Evolutionary conservation across 305 asterid genomes (phyloP), one percentile per base, ranked within the genome.

Genomic region (Fraxinus floribunda): DNA sequence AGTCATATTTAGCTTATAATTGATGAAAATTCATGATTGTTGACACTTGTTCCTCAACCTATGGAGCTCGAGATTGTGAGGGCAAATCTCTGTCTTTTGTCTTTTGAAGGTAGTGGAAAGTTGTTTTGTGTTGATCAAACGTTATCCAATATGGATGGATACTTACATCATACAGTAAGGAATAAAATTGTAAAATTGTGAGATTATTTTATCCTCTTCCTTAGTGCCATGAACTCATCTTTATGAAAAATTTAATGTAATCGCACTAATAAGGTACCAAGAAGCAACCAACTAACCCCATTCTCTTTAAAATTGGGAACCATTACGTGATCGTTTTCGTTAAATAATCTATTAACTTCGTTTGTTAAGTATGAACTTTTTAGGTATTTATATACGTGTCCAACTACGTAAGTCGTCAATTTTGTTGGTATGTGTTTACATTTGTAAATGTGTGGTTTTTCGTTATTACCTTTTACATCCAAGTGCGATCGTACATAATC

Each of bases 21-120:
- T 66, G 72, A 24, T 64, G 7, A 24, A 64, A 20, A 20, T 68
- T 29, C 20, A 30, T 70, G 41, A 41, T 30, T 70, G 29, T 34
- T 70, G 86, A 82, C 84, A 86, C 81, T 82, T 84, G 87, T 46
- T 80, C 80, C 84, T 81, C 87, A 84, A 81, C 75, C 72, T 84
- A 79, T 82, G 87, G 84, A 87, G 80, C 49, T 77, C 75, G 82
- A 86, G 82, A 79, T 74, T 80, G 64, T 18, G 60, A 77, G 85
- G 75, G 68, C 80, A 73, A 71, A 80, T 84, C 81, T 82, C 75
- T 66, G 80, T 74, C 68, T 80, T 82, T 82, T 74, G 88, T 87
- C 89, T 76, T 76, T 78, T 38, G 60, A 35, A 39, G 34, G 76
- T 76, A 62, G 62, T 74, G 88, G 83, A 83, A 66, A 77, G 82